Evolutionary conservation across 2,329 filamentous ascomycete species (phyloP).

Genomic region (Colletotrichum lini): DNA sequence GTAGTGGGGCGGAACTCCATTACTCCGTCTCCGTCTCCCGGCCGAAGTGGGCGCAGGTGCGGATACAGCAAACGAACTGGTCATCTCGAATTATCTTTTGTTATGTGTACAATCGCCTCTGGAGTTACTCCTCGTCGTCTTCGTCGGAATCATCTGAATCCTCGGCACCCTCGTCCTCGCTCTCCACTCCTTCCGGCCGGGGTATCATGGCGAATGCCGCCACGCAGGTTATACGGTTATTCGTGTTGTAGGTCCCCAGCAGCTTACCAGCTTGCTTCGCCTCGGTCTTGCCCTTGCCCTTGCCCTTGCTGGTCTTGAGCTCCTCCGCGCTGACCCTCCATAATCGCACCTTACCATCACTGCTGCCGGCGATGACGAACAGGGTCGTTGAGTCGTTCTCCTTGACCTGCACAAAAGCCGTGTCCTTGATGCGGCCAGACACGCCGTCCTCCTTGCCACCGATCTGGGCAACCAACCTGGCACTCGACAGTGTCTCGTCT

Average conservation of each 20-base stretch:
- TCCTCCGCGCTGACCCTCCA: constrained; percentile 74
- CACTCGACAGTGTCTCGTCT: constrained; percentile 63
- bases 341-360: constrained; percentile 86
- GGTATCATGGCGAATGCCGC: constrained; percentile 88
- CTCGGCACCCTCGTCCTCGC: constrained; percentile 65
- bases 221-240: constrained; percentile 91
- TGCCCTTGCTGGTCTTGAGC: constrained; percentile 52
- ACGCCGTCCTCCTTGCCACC: constrained; percentile 81
- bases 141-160: constrained; percentile 56
- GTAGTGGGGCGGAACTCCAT: neutral
- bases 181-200: constrained; percentile 71
- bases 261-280: constrained; percentile 70
- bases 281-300: constrained; percentile 41
- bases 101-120: neutral
- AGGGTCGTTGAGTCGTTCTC: constrained; percentile 56
- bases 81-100: constrained; percentile 25
- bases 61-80: neutral
- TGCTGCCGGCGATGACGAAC: constrained; percentile 81
- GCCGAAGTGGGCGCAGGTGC: neutral
- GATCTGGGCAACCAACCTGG: constrained; percentile 80
- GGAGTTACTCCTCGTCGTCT: constrained; percentile 53
- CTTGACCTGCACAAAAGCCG: constrained; percentile 72
- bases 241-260: constrained; percentile 85
- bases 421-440: constrained; percentile 87
- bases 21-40: neutral